phyloP scores from a whole-genome alignment of 2,329 filamentous ascomycete species.

The Biscogniauxia mediterranea region DNA sequence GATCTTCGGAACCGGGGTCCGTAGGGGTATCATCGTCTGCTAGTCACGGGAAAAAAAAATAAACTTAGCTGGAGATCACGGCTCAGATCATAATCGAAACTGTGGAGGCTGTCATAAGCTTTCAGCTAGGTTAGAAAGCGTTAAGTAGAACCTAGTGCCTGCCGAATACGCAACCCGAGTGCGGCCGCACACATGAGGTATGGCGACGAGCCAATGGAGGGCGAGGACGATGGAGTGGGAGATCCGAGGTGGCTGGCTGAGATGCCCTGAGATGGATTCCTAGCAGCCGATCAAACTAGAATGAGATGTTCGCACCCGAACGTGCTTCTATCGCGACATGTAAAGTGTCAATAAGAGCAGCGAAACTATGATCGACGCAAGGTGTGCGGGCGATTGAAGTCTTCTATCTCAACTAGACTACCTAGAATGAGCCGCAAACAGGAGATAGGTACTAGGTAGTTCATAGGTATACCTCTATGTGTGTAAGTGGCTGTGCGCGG shows the following conservation, averaged over 20 bases:
- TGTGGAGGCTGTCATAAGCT: neutral
- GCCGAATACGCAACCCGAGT: neutral
- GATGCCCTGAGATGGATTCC: neutral
- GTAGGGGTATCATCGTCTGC: neutral
- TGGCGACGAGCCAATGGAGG: neutral
- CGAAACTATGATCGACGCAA: constrained; percentile 3
- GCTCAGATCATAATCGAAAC: neutral
- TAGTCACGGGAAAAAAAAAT: neutral
- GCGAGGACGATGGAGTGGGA: neutral
- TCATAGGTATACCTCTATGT: too few relatives aligned
- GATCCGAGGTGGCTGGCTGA: neutral
- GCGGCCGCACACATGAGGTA: neutral
- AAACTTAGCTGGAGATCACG: neutral
- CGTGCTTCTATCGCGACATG: neutral
- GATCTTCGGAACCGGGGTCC: neutral
- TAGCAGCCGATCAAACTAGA: neutral
- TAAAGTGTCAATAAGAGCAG: neutral
- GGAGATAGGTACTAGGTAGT: too few relatives aligned
- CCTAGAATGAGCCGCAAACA: neutral
- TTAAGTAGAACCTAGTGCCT: neutral
- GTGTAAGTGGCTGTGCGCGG: too few relatives aligned
- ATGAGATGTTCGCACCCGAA: neutral
- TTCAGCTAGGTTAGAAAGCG: neutral
- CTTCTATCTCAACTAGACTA: neutral
- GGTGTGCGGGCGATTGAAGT: neutral